Conservation (phyloP, 2,329 filamentous ascomycete genomes). For the Davidsoniella australis region DNA sequence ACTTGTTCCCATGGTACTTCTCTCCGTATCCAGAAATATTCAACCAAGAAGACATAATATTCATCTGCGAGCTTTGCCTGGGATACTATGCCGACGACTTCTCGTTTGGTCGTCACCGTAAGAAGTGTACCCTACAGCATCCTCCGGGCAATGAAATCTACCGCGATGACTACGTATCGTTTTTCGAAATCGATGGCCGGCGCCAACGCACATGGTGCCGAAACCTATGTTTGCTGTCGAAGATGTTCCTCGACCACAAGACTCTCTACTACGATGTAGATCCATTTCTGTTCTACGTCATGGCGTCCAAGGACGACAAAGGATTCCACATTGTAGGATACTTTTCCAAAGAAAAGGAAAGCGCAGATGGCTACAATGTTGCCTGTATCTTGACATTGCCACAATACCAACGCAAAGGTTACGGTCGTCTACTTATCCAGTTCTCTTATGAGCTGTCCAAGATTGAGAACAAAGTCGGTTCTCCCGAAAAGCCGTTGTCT, state of each 20-base stretch:
- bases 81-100: conserved; percentile 74
- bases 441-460: conserved; percentile 96
- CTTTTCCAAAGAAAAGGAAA: conserved; percentile 97
- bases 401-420: conserved; percentile 90
- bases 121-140: conserved; percentile 80
- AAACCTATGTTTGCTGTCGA: conserved; percentile 83
- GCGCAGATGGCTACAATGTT: conserved; percentile 90
- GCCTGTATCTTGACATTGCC: conserved; percentile 94
- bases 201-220: conserved; percentile 92
- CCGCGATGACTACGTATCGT: conserved; percentile 80
- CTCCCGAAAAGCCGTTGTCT: conserved; percentile 88
- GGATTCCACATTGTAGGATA: conserved; percentile 97
- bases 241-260: conserved; percentile 95
- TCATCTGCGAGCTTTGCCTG: conserved; percentile 94
- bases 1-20: conserved; percentile 97
- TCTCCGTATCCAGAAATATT: conserved; percentile 88
- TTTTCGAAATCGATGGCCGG: conserved; percentile 92
- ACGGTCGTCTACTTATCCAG: conserved; percentile 81
- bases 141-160: conserved; percentile 98
- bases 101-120: conserved; percentile 68
- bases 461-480: conserved; percentile 86
- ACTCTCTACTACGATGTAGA: conserved; percentile 99
- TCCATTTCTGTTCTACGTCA: conserved; percentile 95
- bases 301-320: conserved; percentile 76
- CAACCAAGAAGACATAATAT: conserved; percentile 75